Conservation (phyloP, 768 basidiomycete genomes). For the Cystoderma amianthinum region DNA sequence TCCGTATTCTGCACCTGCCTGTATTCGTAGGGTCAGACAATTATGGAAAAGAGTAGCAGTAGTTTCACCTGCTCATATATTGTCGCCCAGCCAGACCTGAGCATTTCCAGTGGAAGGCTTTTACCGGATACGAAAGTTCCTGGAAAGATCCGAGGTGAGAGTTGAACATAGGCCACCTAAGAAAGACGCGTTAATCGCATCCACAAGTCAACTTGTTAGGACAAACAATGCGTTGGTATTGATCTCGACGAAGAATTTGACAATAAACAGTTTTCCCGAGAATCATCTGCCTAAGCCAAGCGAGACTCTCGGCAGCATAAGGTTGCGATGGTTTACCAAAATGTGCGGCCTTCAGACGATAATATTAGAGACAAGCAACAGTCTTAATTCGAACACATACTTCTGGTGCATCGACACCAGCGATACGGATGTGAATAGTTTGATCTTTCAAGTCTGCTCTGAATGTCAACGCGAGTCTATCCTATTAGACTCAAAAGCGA, state of each 20-base stretch:
- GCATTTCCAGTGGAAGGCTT: slow-evolving; percentile 64
- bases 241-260: slow-evolving; percentile 71
- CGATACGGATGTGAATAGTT: slow-evolving; percentile 84
- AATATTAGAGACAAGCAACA: no score
- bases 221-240: slow-evolving; percentile 77
- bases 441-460: slow-evolving; percentile 63
- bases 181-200: neutral
- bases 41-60: neutral
- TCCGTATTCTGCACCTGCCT: slow-evolving; percentile 76
- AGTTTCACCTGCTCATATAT: slow-evolving; percentile 57
- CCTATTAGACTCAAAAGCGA: slow-evolving; percentile 13
- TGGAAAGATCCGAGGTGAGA: slow-evolving; percentile 49
- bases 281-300: slow-evolving; percentile 58
- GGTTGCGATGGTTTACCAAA: slow-evolving; percentile 81
- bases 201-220: neutral
- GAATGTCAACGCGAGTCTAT: neutral
- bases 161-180: slow-evolving; percentile 63
- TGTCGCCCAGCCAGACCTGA: slow-evolving; percentile 68
- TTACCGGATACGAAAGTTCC: slow-evolving; percentile 37
- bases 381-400: slow-evolving; percentile 39
- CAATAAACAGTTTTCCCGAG: slow-evolving; percentile 59
- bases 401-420: slow-evolving; percentile 92
- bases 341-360: slow-evolving; percentile 62
- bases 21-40: neutral
- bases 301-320: slow-evolving; percentile 63